Percentiles rank a stretch among this genome's conserved stretches.
These are phyloP conservation scores for Rubia peregrina DNA, from an alignment of 305 asterid species.

Conservation along the genomic window DNA sequence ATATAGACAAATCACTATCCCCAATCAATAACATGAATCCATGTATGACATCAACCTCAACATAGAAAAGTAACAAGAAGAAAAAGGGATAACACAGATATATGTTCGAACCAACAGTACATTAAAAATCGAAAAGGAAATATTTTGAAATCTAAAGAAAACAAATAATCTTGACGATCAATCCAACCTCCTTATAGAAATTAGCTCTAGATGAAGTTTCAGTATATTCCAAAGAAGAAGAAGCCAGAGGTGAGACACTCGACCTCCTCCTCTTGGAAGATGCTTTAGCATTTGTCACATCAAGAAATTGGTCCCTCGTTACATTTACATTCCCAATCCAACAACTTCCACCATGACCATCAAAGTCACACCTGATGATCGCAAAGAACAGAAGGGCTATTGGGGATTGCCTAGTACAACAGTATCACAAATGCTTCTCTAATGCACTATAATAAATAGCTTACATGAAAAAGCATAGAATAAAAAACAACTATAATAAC, in stretches of 20 bases:
- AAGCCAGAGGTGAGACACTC: conserved; percentile 52
- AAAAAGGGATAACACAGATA: not conserved
- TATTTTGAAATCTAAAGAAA: not conserved
- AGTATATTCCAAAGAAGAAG: conserved; percentile 49
- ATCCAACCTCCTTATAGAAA: conserved; percentile 66
- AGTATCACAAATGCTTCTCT: conserved; percentile 36
- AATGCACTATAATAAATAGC: conserved; percentile 25
- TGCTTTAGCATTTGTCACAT: conserved; percentile 32
- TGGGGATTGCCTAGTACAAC: conserved; percentile 45
- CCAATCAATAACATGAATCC: not conserved
- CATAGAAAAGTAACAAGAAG: not conserved
- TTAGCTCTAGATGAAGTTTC: conserved; percentile 39
- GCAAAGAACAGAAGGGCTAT: conserved; percentile 58
- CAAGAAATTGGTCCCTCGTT: conserved; percentile 30
- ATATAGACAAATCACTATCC: conserved; percentile 1
- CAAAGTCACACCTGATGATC: conserved; percentile 69
- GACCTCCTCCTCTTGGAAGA: conserved; percentile 45
- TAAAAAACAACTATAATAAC: not conserved
- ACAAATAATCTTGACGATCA: conserved; percentile 16
- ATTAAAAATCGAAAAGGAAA: not conserved
- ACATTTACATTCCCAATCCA: conserved; percentile 48
- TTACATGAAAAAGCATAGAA: conserved; percentile 24
- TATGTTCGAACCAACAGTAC: not conserved
- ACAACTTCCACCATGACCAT: conserved; percentile 50
- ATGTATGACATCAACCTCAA: not conserved